Conservation (phyloP, 2,329 filamentous ascomycete species). For the Aspergillus calidoustus region DNA sequence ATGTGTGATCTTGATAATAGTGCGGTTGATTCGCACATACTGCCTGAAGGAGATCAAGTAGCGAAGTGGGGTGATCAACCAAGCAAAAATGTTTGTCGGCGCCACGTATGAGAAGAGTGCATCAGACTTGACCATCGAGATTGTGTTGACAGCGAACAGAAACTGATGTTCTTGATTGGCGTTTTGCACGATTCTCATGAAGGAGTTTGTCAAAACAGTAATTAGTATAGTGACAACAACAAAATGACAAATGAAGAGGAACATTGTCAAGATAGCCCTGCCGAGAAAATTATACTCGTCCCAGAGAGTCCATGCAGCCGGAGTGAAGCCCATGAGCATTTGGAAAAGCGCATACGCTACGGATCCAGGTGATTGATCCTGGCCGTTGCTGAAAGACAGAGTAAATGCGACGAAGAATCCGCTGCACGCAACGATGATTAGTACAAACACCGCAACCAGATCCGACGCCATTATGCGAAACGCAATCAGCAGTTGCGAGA, state of each 20-base stretch:
- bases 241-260: slow-evolving; percentile 94
- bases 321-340: slow-evolving; percentile 93
- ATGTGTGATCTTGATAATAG: slow-evolving; percentile 88
- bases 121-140: slow-evolving; percentile 98
- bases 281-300: slow-evolving; percentile 79
- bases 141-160: slow-evolving; percentile 93
- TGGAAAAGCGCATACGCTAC: slow-evolving; percentile 94
- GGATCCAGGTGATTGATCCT: slow-evolving; percentile 67
- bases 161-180: slow-evolving; percentile 92
- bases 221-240: slow-evolving; percentile 92
- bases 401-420: slow-evolving; percentile 97
- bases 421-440: slow-evolving; percentile 86
- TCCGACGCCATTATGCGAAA: slow-evolving; percentile 95
- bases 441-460: slow-evolving; percentile 78
- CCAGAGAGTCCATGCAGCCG: slow-evolving; percentile 91
- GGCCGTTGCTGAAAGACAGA: slow-evolving; percentile 69
- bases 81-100: slow-evolving; percentile 88
- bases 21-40: slow-evolving; percentile 87
- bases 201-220: slow-evolving; percentile 94
- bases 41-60: slow-evolving; percentile 78
- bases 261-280: slow-evolving; percentile 74
- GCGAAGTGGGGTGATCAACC: slow-evolving; percentile 81
- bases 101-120: slow-evolving; percentile 92
- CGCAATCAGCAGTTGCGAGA: slow-evolving; percentile 90
- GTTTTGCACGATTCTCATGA: slow-evolving; percentile 93